Base-by-base conservation (phyloP, 768 basidiomycete genomes). In the Clathrus columnatus region DNA sequence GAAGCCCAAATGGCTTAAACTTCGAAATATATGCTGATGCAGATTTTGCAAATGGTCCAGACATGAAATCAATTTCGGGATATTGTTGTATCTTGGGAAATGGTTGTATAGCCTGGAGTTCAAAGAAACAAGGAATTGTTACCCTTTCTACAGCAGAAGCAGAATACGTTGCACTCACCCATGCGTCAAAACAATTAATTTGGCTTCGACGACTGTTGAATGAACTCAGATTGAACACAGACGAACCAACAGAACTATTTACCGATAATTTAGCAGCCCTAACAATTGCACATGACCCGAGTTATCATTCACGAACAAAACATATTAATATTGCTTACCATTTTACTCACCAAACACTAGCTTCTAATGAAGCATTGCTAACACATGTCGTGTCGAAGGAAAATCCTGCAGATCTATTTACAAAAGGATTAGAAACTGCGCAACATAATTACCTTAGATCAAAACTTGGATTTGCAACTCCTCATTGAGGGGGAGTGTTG, bases 321-420 rank as follows among this genome's bases (percentile, higher is more conserved):
- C 77, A 77, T 62, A 72, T 78, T 54, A 70, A 75, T 26, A 67
- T 75, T 11, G 56, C 64, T 4, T 67, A 72, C 55, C 73, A 77
- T 57, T 72, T 65, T 51, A 55, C 75, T n/a, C 65, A 69, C 1
- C 66, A 77, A 55, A 57, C 55, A 1, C 61, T 76, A 4, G 61
- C 66, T 4, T 48, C 60, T 8, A 50, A 62, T 2, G 57, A 65
- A 0, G 44, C 76, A 20, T 20, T 14, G 0, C 26, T 75, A 4
- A 30, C 43, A 7, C 69, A 73, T 57, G 59, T 73, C 23, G 54
- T 59, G 1, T 71, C 73, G 1, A 48, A 59, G 7, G 63, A 70
- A 18, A 75, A 74, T 53, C 17, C 65, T 0, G 70, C 72, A 5
- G 69, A 78, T 51, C 54, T 70, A 20, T 67, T 77, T 43, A 77